Evolutionary conservation across 73 alveolate species (phyloP), one percentile per base, ranked within the genome.

Genomic region (Tetrahymena borealis): DNA sequence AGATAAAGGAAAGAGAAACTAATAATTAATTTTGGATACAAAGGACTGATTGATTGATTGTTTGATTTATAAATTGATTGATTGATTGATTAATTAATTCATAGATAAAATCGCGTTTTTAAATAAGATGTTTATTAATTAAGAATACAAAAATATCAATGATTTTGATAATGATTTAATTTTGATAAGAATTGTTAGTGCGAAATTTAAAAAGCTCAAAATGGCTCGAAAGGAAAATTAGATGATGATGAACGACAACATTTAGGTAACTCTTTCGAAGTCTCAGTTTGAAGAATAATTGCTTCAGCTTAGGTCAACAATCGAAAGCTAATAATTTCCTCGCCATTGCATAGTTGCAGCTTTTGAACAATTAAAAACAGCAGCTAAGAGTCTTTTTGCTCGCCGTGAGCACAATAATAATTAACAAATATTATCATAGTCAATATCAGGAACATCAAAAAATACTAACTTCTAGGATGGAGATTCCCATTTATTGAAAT

Each of bases 301-400:
- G 35, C 85, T 60, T 60, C 85, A 60, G 85, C n/a, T 60, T 60
- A 60, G 85, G 85, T 60, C n/a, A 60, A 60, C n/a, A 60, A 60
- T 60, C 38, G 85, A 60, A 35, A 60, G 85, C 28, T 60, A 60
- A 60, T 20, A 60, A 60, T 60, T 60, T 60, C 85, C 85, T 60
- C 85, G 85, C 85, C 85, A 60, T 60, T 60, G 85, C 85, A 35
- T 60, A 60, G 85, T 60, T 24, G 85, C 85, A 60, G 85, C 85
- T 60, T 60, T 60, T 60, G 85, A 60, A 60, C 85, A 60, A 60
- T 35, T 60, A 13, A 60, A 60, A 60, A 32, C 28, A 15, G 4
- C n/a, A 60, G 85, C 85, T 1, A 60, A 60, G 85, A 60, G 37
- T 60, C 85, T 60, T 60, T 60, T 60, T 24, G 28, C 85, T 35